Conservation (phyloP, 805 yeast species). For the Trichomonascus vanleenenianus region DNA sequence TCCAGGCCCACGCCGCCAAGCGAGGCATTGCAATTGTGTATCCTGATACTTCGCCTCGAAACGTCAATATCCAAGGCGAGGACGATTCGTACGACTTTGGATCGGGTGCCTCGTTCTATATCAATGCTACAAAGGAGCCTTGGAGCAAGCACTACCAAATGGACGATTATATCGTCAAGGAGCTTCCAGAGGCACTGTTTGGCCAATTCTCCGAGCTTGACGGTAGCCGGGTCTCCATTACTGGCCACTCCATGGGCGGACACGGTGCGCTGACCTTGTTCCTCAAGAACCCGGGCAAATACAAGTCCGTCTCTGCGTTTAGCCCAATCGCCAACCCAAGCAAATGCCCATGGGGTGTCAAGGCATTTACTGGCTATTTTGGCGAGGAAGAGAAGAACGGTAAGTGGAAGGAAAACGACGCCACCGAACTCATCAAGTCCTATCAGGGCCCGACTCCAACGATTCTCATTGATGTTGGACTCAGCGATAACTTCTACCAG, state of each 20-base stretch:
- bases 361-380: slow-evolving; percentile 72
- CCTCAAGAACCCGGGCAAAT: slow-evolving; percentile 61
- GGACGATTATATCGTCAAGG: slow-evolving; percentile 76
- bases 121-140: slow-evolving; percentile 71
- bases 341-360: slow-evolving; percentile 78
- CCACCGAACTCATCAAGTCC: slow-evolving; percentile 59
- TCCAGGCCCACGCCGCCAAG: slow-evolving; percentile 72
- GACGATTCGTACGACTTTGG: slow-evolving; percentile 87
- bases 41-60: slow-evolving; percentile 97
- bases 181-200: slow-evolving; percentile 50
- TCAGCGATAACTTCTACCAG: slow-evolving; percentile 62
- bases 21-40: slow-evolving; percentile 82
- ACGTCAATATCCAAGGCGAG: slow-evolving; percentile 68
- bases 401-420: slow-evolving; percentile 73
- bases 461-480: slow-evolving; percentile 80
- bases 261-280: slow-evolving; percentile 77
- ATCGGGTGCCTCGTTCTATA: slow-evolving; percentile 90
- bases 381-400: slow-evolving; percentile 45
- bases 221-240: slow-evolving; percentile 50
- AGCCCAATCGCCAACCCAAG: slow-evolving; percentile 84
- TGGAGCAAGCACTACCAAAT: slow-evolving; percentile 71
- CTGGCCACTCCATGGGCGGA: slow-evolving; percentile 99
- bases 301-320: slow-evolving; percentile 79
- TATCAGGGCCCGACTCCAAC: slow-evolving; percentile 48
- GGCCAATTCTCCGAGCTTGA: slow-evolving; percentile 43